These are phyloP conservation scores for Monilinia fructicola DNA, from an alignment of 2,329 filamentous ascomycete genomes.

Conservation along the genomic window DNA sequence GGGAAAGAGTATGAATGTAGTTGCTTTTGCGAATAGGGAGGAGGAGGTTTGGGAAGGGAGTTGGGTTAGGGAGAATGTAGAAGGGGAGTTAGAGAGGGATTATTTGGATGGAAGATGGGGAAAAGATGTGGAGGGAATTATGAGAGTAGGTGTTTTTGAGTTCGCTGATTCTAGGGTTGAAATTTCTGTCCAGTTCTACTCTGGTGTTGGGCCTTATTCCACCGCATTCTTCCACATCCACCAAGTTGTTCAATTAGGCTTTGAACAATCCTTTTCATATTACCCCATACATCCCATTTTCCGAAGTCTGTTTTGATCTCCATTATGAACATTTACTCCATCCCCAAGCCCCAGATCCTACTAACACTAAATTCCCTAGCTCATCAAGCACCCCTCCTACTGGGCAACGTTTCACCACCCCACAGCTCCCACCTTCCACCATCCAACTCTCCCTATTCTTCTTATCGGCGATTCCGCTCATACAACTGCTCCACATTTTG, in stretches of 20 bases:
- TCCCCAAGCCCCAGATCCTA: background rate
- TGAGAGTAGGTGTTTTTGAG: background rate
- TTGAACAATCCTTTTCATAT: background rate
- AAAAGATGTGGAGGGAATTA: slow-evolving; percentile 1
- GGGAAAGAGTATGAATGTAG: slow-evolving; percentile 56
- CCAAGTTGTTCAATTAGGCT: background rate
- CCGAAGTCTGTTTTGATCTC: no score
- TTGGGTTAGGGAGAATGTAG: slow-evolving; percentile 16
- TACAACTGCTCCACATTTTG: slow-evolving; percentile 10
- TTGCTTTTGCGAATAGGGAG: slow-evolving; percentile 36
- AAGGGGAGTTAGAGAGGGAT: background rate
- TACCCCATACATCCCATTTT: background rate
- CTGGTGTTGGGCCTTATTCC: background rate
- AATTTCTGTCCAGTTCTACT: background rate
- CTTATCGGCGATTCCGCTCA: slow-evolving; percentile 9
- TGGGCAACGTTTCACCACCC: slow-evolving; percentile 11
- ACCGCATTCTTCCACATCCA: no score
- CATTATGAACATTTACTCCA: background rate
- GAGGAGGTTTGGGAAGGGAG: slow-evolving; percentile 41
- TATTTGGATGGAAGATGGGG: slow-evolving; percentile 17
- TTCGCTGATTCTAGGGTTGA: background rate
- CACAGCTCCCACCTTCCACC: background rate
- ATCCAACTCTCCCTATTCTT: background rate
- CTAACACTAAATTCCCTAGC: background rate
- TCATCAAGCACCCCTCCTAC: slow-evolving; percentile 9